Evolutionary conservation across 2,329 filamentous ascomycete genomes (phyloP).

Genomic region (Cladosporium austrohemisphaericum): DNA sequence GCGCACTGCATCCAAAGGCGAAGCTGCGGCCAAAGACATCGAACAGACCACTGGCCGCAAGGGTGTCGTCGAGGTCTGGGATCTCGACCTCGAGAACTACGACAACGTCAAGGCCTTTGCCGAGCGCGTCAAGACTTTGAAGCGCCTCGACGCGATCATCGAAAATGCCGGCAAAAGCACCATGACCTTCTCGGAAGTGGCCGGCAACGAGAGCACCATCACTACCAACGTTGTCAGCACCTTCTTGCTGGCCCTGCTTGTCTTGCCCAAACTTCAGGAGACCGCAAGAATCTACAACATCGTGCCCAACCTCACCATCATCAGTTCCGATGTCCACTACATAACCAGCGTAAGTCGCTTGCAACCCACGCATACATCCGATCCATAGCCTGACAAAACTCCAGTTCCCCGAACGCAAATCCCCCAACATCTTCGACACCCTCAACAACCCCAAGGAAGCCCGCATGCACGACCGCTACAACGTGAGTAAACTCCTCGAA

Average conservation of each 20-base stretch:
- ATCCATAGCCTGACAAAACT: background rate
- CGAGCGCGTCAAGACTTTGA: constrained; percentile 29
- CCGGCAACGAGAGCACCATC: constrained; percentile 48
- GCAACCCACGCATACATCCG: background rate
- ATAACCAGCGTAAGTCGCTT: constrained; percentile 30
- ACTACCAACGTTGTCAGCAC: constrained; percentile 54
- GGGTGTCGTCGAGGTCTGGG: constrained; percentile 44
- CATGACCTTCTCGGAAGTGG: constrained; percentile 22
- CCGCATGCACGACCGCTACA: constrained; percentile 43
- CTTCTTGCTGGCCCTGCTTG: constrained; percentile 47
- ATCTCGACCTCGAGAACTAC: constrained; percentile 42
- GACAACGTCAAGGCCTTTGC: constrained; percentile 37
- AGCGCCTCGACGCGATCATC: constrained; percentile 35
- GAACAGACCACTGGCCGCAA: constrained; percentile 31
- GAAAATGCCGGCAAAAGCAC: constrained; percentile 37
- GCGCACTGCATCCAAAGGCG: constrained; percentile 42
- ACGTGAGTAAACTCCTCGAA: constrained; percentile 47
- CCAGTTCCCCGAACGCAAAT: constrained; percentile 36
- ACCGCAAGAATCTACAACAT: constrained; percentile 34
- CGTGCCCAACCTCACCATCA: constrained; percentile 37
- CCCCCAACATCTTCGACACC: constrained; percentile 34
- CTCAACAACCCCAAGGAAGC: constrained; percentile 37
- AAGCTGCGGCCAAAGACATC: constrained; percentile 42
- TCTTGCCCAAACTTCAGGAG: constrained; percentile 51
- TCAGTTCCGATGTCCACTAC: constrained; percentile 44